Percentiles rank a stretch among this genome's conserved stretches.
Evolutionary conservation across 257 asterid species (phyloP).

Genomic region (Craterostigma plantagineum): DNA sequence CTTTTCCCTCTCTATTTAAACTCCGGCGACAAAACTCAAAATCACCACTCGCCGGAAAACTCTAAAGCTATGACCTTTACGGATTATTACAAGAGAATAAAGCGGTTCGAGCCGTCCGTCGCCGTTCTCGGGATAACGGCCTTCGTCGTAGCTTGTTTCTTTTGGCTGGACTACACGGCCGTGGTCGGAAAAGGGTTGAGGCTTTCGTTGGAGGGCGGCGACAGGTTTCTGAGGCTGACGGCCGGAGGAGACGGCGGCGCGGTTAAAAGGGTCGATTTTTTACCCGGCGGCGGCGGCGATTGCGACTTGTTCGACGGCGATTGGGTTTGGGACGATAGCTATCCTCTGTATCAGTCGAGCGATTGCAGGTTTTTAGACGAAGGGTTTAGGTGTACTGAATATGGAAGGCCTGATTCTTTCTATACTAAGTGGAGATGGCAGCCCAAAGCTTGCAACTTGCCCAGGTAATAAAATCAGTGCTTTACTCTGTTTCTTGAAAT

Average conservation of each 20-base stretch:
- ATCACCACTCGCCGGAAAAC: constrained; percentile 18
- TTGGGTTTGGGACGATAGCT: constrained; percentile 93
- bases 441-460: constrained; percentile 75
- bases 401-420: constrained; percentile 88
- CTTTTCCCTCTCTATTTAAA: too few relatives aligned
- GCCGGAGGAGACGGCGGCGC: constrained; percentile 13
- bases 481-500: too few relatives aligned
- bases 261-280: constrained; percentile 31
- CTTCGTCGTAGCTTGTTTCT: constrained; percentile 43
- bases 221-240: constrained; percentile 42
- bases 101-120: constrained; percentile 69
- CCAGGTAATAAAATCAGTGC: constrained; percentile 56
- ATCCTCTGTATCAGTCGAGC: constrained; percentile 63
- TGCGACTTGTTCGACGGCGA: constrained; percentile 89
- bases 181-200: constrained; percentile 29
- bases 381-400: constrained; percentile 76
- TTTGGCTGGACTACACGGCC: constrained; percentile 41
- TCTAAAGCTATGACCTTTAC: constrained; percentile 15
- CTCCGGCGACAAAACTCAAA: constrained; percentile 15
- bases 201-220: constrained; percentile 28
- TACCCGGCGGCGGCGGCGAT: constrained; percentile 32
- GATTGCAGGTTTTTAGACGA: constrained; percentile 73
- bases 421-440: constrained; percentile 98
- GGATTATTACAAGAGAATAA: constrained; percentile 44
- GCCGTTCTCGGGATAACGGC: constrained; percentile 55